Base-by-base conservation (phyloP, 106 monocot species). In the Acorus calamus region DNA sequence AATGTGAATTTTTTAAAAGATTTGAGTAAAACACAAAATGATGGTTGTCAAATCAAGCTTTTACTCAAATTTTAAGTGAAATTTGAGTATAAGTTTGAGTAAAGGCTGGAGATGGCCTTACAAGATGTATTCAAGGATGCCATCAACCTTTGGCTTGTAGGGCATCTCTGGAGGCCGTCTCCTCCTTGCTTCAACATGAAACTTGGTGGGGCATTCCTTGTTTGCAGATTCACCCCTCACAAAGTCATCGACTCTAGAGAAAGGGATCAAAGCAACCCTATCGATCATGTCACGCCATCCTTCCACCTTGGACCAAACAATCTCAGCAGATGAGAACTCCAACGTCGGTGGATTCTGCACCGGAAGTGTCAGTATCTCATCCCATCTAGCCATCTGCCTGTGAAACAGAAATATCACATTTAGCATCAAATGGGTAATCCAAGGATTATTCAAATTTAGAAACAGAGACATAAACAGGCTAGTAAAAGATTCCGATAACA, bases 91-190 rank as follows among this genome's bases (percentile, higher is more conserved):
- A n/a, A n/a, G n/a, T n/a, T n/a, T n/a, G n/a, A n/a, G n/a, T n/a
- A n/a, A n/a, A n/a, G n/a, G n/a, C n/a, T n/a, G n/a, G n/a, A n/a
- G n/a, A n/a, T n/a, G n/a, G n/a, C n/a, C n/a, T n/a, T 69, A 94
- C 89, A 94, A 53, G 52, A 94, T 94, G 77, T 90, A 90, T 66
- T 96, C 94, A 59, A 96, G 96, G 68, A 96, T 87, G n/a, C 96
- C 96, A 66, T 96, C 91, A 50, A 96, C 96, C 79, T 96, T 96
- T 44, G 91, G 82, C 63, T 96, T 96, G 64, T 69, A 85, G 4
- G 77, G 44, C 56, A 65, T 72, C 42, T 76, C 59, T 3, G 76
- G 69, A 42, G 90, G 62, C 49, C 91, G 79, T 67, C 84, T 80
- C 64, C 96, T 87, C 67, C 90, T 84, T 47, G 87, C 96, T 73